Base-by-base conservation (phyloP, 2,329 filamentous ascomycete species). In the Monilinia vaccinii-corymbosi region DNA sequence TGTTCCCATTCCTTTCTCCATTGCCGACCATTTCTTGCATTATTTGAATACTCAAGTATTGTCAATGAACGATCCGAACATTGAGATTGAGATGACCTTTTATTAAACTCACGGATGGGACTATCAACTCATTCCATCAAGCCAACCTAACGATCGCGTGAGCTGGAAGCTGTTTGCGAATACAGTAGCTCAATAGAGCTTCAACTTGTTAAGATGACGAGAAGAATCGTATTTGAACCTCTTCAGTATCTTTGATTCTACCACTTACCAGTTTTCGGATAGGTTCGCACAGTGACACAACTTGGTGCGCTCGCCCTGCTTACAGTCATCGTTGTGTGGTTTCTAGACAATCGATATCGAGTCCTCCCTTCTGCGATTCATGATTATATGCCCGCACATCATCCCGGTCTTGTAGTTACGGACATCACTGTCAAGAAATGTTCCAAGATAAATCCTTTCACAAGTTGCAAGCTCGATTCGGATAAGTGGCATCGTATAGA, bases 341-440 rank as follows among this genome's bases (percentile, higher is more conserved):
- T 89, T 68, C 80, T 89, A 71, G 87, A 90, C 73, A 85, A 79
- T 69, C 80, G 79, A 68, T 88, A 87, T 73, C 79, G 83, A 60
- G 83, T 90, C 59, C 79, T 90, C 46, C 87, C 87, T 23, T 78
- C 80, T 63, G 79, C 83, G 34, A 83, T 90, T 65, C 87, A 90
- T 74, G 82, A 79, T 71, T 81, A 85, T 67, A 78, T 89, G 38
- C 87, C 86, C 16, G 78, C 79, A 55, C 86, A 89, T 72, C 85
- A 88, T 68, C 78, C 84, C 47, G 86, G 86, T 63, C 78, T 83
- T 60, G 81, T 89, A 66, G 82, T 89, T 68, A 89, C 85, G 59
- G 87, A 90, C 74, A 78, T 90, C 56, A 86, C 81, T 4, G 76
- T 89, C 61, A 78, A 80, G 34, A 82, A 79, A 48, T 90, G 87